These are phyloP conservation scores for Pilaira anomala DNA, from an alignment of 192 early-diverging fungal genomes.

Conservation along the genomic window DNA sequence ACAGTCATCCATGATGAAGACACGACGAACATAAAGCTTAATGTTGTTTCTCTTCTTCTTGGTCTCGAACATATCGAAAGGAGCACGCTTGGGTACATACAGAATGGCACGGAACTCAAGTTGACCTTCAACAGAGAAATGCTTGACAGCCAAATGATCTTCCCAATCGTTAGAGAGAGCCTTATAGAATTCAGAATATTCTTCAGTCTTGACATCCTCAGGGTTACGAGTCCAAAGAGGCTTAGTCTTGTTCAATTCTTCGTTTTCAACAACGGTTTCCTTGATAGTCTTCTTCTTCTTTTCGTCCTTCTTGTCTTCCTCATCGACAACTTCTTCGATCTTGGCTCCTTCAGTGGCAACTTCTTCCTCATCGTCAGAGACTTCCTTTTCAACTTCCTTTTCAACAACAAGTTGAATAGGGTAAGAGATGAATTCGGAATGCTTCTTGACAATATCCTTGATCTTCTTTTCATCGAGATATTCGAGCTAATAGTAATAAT, in stretches of 20 bases:
- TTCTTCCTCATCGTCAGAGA: slow-evolving; percentile 90
- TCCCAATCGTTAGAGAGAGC: slow-evolving; percentile 98
- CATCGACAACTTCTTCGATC: slow-evolving; percentile 80
- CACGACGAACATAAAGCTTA: slow-evolving; percentile 99
- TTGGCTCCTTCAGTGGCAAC: slow-evolving; percentile 65
- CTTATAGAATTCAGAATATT: slow-evolving; percentile 99
- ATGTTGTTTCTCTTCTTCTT: slow-evolving; percentile 99
- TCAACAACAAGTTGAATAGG: slow-evolving; percentile 94
- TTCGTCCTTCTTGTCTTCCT: slow-evolving; percentile 67
- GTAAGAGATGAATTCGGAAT: slow-evolving; percentile 99
- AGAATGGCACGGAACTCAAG: slow-evolving; percentile 99
- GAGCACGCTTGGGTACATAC: slow-evolving; percentile 94
- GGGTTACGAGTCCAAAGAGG: slow-evolving; percentile 99
- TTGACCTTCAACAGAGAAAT: slow-evolving; percentile 99
- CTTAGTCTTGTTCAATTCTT: slow-evolving; percentile 99
- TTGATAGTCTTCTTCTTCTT: slow-evolving; percentile 82
- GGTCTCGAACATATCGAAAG: slow-evolving; percentile 96
- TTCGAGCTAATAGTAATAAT: slow-evolving; percentile 50
- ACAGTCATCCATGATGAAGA: slow-evolving; percentile 99
- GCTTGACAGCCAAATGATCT: slow-evolving; percentile 96
- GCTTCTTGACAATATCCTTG: slow-evolving; percentile 99
- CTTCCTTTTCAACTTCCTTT: slow-evolving; percentile 99
- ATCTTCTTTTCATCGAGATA: slow-evolving; percentile 99
- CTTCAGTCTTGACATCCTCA: slow-evolving; percentile 92
- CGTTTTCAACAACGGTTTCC: slow-evolving; percentile 78